Evolutionary conservation across 192 early-diverging fungal genomes (phyloP).

Genomic region (Chytriomyces hyalinus): DNA sequence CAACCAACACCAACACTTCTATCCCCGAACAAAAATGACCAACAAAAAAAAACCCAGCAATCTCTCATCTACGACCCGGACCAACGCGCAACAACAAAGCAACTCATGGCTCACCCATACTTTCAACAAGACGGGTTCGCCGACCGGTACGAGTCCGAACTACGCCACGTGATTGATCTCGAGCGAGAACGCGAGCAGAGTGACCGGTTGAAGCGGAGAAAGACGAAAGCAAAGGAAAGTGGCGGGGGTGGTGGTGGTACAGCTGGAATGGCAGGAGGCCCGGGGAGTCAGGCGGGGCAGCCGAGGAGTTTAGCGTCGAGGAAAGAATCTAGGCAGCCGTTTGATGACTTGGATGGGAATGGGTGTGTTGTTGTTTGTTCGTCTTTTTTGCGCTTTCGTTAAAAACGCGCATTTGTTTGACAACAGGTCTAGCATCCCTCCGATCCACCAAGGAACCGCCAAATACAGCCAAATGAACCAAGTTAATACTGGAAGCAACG

Average conservation of each 20-base stretch:
- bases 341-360: conserved; percentile 54
- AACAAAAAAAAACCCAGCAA: conserved; percentile 40
- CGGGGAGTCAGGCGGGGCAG: conserved; percentile 8
- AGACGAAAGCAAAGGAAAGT: conserved; percentile 44
- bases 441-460: conserved; percentile 16
- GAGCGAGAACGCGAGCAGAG: conserved; percentile 55
- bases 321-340: conserved; percentile 47
- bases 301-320: conserved; percentile 35
- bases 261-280: not conserved
- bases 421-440: conserved; percentile 25
- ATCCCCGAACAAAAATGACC: not conserved
- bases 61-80: conserved; percentile 68
- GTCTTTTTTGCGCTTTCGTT: conserved; percentile 1
- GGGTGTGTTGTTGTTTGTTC: conserved; percentile 20
- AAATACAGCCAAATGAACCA: conserved; percentile 19
- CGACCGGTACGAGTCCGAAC: conserved; percentile 57
- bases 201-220: conserved; percentile 47
- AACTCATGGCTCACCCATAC: conserved; percentile 65
- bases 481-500: conserved; percentile 11
- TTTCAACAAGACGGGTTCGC: conserved; percentile 63
- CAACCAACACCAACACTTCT: not conserved
- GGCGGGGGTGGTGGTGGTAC: not conserved
- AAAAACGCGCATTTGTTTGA: not conserved
- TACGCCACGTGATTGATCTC: conserved; percentile 57
- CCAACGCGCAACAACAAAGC: conserved; percentile 62